phyloP scores from a whole-genome alignment of 495 filamentous ascomycete genomes.

The Talaromyces liani region DNA sequence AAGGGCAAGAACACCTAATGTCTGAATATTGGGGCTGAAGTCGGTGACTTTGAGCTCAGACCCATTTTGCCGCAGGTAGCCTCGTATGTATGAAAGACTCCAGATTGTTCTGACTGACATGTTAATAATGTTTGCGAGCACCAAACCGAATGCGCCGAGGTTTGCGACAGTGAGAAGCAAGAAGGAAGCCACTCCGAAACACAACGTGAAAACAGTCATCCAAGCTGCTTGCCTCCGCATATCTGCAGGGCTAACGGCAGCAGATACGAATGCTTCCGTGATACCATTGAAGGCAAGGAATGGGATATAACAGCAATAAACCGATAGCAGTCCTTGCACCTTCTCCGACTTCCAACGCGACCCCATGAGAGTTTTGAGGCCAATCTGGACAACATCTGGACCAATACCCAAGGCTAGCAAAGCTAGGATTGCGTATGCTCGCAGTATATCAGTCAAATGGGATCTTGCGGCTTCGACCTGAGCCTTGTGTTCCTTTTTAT shows the following conservation, averaged over 20 bases:
- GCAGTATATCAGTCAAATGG: constrained; percentile 30
- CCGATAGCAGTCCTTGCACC: constrained; percentile 61
- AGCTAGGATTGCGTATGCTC: constrained; percentile 51
- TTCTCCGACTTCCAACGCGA: constrained; percentile 56
- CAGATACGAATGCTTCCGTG: constrained; percentile 84
- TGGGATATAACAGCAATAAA: constrained; percentile 89
- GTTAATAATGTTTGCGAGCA: constrained; percentile 78
- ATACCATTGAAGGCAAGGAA: constrained; percentile 88
- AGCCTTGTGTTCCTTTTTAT: constrained; percentile 7
- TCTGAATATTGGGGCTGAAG: constrained; percentile 19
- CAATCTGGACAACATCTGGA: constrained; percentile 61
- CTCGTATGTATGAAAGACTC: constrained; percentile 62
- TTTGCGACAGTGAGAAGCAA: constrained; percentile 56
- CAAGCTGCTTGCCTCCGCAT: constrained; percentile 67
- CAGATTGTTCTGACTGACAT: constrained; percentile 77
- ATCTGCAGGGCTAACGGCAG: constrained; percentile 63
- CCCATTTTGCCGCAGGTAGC: constrained; percentile 45
- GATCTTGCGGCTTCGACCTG: constrained; percentile 23
- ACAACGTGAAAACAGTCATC: constrained; percentile 73
- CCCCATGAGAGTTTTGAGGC: constrained; percentile 68
- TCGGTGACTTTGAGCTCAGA: constrained; percentile 23
- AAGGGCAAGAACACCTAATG: constrained; percentile 26
- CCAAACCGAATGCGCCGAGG: constrained; percentile 70
- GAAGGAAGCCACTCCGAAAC: constrained; percentile 65
- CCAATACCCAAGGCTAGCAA: constrained; percentile 58